Base-by-base conservation (phyloP, 495 filamentous ascomycete genomes). In the Bryoglossum gracile region DNA sequence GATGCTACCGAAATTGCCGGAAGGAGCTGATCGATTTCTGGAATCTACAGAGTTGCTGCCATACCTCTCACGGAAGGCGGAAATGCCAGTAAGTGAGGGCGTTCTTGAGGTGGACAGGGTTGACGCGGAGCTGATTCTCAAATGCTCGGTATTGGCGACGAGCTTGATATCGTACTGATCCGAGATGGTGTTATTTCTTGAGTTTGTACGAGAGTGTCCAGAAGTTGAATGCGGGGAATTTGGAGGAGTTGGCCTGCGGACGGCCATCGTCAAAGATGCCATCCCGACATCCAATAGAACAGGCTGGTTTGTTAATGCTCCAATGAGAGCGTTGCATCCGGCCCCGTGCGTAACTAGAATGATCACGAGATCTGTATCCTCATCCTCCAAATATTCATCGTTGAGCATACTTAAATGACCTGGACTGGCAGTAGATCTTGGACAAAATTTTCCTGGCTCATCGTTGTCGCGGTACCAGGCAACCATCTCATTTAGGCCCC, bases 281-380 rank as follows among this genome's bases (percentile, higher is more conserved):
- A 91, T 88, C 25, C 79, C 83, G 13, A 97, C 85, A 61, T 97
- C 90, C 40, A 92, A 73, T 6, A 99, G 74, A 2, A 91, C 86
- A 0, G 92, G 88, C 53, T 91, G 84, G 44, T 90, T 83, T 0
- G 87, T 94, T 46, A 99, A 71, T 3, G 87, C 87, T 4, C 91
- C 89, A 41, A 97, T 89, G 39, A 99, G 65, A 0, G 92, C 94
- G 66, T 99, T 99, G 66, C 92, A 95, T 40, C 90, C 94, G 9
- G 94, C 94, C n/a, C 91, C 91, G 58, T 99, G 92, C 0, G 94
- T 95, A 42, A 99, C 87, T 10, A 99, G 65, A 23, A 99, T 74
- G n/a, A 99, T 65, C 5, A 97, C 80, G 0, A 86, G 75, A 56
- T 97, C 87, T 3, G 74, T 68, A 4, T 75, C 68, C 47, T 76